Evolutionary conservation across 306 rosid species (phyloP).

Genomic region (Trichosanthes cucumerina): DNA sequence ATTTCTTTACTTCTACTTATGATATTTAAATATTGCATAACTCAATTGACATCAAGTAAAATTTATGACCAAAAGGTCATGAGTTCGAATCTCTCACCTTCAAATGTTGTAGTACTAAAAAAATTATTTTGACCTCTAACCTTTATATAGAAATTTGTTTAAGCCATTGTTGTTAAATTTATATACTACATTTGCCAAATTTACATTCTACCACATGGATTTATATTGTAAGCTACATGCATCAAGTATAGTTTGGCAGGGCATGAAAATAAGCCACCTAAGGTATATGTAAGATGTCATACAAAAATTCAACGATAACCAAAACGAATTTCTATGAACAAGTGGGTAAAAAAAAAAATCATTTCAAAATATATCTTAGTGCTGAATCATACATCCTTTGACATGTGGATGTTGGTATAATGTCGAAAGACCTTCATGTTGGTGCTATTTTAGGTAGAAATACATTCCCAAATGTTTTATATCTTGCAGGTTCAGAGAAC

Average conservation of each 20-base stretch:
- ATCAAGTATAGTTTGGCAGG: background rate
- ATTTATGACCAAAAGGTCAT: no score
- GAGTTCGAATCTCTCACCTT: no score
- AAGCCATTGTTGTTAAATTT: background rate
- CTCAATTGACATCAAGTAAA: no score
- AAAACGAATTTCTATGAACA: background rate
- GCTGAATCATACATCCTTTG: background rate
- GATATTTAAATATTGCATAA: background rate
- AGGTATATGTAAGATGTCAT: background rate
- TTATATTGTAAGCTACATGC: background rate
- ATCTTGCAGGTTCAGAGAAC: slow-evolving; percentile 41
- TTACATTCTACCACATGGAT: background rate
- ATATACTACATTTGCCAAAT: background rate
- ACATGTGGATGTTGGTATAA: background rate
- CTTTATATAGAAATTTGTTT: background rate
- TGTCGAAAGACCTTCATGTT: background rate
- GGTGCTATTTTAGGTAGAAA: background rate
- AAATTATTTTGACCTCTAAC: background rate
- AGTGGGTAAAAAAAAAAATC: background rate
- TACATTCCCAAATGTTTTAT: slow-evolving; percentile 1
- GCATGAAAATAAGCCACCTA: background rate
- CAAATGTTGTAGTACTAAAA: no score
- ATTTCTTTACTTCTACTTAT: background rate
- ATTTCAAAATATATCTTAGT: background rate
- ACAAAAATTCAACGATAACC: background rate